Base-by-base conservation (phyloP, 441 rosid species). In the Gossypium trilobum region DNA sequence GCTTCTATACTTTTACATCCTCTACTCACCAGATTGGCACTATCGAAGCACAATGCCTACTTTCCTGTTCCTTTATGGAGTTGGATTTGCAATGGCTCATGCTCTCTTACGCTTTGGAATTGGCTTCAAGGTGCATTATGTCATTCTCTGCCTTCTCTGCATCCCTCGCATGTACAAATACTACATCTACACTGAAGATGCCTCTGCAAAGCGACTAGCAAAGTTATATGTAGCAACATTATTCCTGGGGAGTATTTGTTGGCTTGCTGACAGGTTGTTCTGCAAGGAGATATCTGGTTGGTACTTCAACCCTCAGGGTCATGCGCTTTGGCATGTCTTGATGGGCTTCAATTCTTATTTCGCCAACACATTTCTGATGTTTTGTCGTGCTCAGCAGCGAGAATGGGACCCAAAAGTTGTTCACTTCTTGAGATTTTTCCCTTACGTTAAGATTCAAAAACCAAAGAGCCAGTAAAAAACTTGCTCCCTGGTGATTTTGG, bases 1-100 rank as follows among this genome's bases (percentile, higher is more conserved):
- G 87, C 97, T 94, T 68, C 88, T 94, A 22, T 94, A 94, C 74
- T 79, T 94, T 73, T 94, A 90, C 84, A 94, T 92, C 81, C 92
- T 94, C 36, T 88, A 90, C 82, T 94, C 98, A 25, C 98, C 97
- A 8, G 95, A 94, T 79, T 94, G 98, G 98, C 98, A 94, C 79
- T 94, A 94, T 78, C 77, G 85, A 48, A 90, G 96, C 64, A 89
- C 95, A 0, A 94, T 91, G 98, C 98, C 98, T 36, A 91, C 88
- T 59, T 91, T 89, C 78, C 78, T 91, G 80, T 88, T 89, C 83
- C 61, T 91, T 19, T 94, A 94, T 4, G 98, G 98, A 48, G 92
- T 83, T 74, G 85, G 78, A 70, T 92, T 94, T 77, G 97, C 97
- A 0, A 68, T 80, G 9, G 80, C 74, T 72, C 97, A 94, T 68